Base-by-base conservation (phyloP, 2,329 filamentous ascomycete genomes). In the Neoascochyta sp. region DNA sequence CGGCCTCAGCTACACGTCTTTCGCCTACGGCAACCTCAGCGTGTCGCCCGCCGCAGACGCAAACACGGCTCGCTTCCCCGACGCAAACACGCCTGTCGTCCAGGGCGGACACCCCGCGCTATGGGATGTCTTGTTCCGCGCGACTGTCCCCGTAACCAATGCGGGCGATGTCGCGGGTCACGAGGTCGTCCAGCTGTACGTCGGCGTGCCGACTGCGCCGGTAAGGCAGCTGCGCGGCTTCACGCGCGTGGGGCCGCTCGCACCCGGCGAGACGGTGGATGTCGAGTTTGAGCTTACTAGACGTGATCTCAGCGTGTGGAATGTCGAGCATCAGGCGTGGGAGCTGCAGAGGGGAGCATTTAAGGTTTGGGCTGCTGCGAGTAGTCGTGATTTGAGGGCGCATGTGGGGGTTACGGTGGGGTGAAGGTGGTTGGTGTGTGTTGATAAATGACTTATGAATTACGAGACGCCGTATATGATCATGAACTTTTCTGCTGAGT, bases 241-340 rank as follows among this genome's bases (percentile, higher is more conserved):
- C 50, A 83, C 92, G 36, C 77, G 85, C 23, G 63, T 95, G 29
- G 71, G 70, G 22, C 10, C 39, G 1, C 76, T 95, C 38, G 69
- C 75, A 2, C 74, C 84, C 1, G 86, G 86, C 10, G 64, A 77
- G 57, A 77, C 72, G 25, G 69, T 65, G 6, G 73, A 70, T 3
- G 90, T 90, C 63, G 70, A 62, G 1, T 80, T 76, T 1, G 71
- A 76, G 5, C 60, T 95, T 25, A 86, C 78, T 6, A 74, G 88
- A 17, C 77, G 86, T 29, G 89, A 95, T 56, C 45, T 95, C 35
- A 87, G 83, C 60, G 88, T 86, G 64, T 95, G 89, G 89, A 85
- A 94, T 46, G 68, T 76, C 0, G 69, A 54, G 1, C 58, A 66
- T 5, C 87, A 95, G 70, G 78, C 94, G 66, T 95, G 89, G 88